phyloP scores from a whole-genome alignment of 1,284 basidiomycete genomes.

The Trichosporon sp. region DNA sequence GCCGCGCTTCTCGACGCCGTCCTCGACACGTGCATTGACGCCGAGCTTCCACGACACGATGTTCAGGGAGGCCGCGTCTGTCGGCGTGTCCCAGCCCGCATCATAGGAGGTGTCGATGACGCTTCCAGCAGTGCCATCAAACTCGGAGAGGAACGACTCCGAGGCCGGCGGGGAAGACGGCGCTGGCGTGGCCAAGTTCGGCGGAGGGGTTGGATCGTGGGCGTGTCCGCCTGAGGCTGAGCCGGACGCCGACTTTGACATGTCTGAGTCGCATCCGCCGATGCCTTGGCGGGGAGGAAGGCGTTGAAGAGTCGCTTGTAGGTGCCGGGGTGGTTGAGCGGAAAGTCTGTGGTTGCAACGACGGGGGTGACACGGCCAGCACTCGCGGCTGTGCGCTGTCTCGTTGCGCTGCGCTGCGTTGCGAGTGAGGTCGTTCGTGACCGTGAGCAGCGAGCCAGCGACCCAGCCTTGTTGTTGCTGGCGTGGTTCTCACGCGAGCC shows the following conservation, averaged over 20 bases:
- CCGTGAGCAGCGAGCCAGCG: background rate
- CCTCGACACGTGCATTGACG: slow-evolving; percentile 24
- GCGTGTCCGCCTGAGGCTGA: background rate
- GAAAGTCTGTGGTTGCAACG: background rate
- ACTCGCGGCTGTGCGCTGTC: background rate
- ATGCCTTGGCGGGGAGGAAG: background rate
- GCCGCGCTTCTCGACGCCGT: slow-evolving; percentile 40
- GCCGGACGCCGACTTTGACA: slow-evolving; percentile 26
- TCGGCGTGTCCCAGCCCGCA: slow-evolving; percentile 33
- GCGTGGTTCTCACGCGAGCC: slow-evolving; percentile 1
- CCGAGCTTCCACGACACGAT: slow-evolving; percentile 40
- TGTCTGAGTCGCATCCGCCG: slow-evolving; percentile 10
- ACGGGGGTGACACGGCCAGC: background rate
- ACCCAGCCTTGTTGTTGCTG: background rate
- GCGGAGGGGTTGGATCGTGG: slow-evolving; percentile 11
- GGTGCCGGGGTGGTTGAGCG: background rate
- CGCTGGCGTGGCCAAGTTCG: slow-evolving; percentile 18
- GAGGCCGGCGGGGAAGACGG: slow-evolving; percentile 41
- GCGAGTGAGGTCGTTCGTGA: no score
- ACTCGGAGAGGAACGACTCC: slow-evolving; percentile 43
- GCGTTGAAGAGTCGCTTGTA: background rate
- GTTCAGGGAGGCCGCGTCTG: slow-evolving; percentile 30
- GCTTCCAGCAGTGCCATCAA: slow-evolving; percentile 41
- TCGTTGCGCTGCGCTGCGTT: no score
- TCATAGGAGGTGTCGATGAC: slow-evolving; percentile 34